These are phyloP conservation scores for Hirsutella thompsonii DNA, from an alignment of 2,329 filamentous ascomycete genomes.

Conservation along the genomic window DNA sequence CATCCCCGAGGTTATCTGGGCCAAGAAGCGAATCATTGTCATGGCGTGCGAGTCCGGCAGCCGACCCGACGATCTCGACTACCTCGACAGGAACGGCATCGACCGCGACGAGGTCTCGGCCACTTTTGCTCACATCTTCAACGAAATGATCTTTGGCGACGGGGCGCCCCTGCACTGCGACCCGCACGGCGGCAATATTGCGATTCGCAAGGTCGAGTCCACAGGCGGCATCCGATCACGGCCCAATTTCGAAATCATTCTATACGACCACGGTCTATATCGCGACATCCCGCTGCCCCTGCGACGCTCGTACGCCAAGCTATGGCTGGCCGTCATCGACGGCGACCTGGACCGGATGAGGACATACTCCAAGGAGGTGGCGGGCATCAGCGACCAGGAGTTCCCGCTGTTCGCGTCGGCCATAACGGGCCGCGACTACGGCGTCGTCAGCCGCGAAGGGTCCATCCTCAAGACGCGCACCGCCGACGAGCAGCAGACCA, in stretches of 20 bases:
- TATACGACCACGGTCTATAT: constrained; percentile 96
- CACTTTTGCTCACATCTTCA: constrained; percentile 83
- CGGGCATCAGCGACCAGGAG: constrained; percentile 75
- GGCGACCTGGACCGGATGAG: constrained; percentile 79
- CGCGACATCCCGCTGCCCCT: constrained; percentile 73
- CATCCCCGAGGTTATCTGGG: constrained; percentile 83
- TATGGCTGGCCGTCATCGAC: constrained; percentile 94
- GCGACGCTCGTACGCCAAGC: constrained; percentile 81
- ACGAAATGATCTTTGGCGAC: constrained; percentile 97
- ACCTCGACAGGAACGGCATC: constrained; percentile 74
- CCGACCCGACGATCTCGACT: constrained; percentile 79
- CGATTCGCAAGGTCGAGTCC: constrained; percentile 63
- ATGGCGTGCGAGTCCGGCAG: constrained; percentile 88
- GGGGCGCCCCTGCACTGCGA: constrained; percentile 89
- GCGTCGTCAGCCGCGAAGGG: constrained; percentile 51
- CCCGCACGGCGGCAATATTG: constrained; percentile 91
- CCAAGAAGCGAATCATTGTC: constrained; percentile 76
- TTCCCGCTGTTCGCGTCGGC: constrained; percentile 93
- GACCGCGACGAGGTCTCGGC: constrained; percentile 93
- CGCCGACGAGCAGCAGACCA: constrained; percentile 70
- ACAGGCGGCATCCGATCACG: constrained; percentile 32
- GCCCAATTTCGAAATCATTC: constrained; percentile 83
- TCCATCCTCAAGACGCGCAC: constrained; percentile 48
- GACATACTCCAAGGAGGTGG: constrained; percentile 77
- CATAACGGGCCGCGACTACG: constrained; percentile 88